These are phyloP conservation scores for Aspergillus biplanus DNA, from an alignment of 495 filamentous ascomycete genomes.

Conservation along the genomic window DNA sequence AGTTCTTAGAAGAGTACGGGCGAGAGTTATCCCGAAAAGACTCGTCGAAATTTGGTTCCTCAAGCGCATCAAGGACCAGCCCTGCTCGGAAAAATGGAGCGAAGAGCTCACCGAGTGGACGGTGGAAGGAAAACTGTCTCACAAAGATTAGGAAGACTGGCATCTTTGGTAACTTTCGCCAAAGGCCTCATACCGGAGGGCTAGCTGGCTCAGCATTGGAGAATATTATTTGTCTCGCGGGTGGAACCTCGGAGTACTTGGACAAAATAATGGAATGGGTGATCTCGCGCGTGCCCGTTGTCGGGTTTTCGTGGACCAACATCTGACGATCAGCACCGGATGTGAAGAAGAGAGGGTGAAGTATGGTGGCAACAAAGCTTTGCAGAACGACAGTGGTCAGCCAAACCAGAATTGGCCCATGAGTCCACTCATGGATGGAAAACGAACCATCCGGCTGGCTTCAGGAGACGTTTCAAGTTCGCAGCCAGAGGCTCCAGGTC, in stretches of 20 bases:
- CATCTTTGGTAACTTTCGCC: neutral
- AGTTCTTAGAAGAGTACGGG: neutral
- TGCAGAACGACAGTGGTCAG: neutral
- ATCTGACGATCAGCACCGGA: constrained; percentile 20
- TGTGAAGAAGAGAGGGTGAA: constrained; percentile 24
- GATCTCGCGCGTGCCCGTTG: constrained; percentile 13
- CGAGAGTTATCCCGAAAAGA: neutral
- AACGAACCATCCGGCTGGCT: neutral
- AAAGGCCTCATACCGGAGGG: neutral
- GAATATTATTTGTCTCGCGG: neutral
- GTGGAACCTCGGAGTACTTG: neutral
- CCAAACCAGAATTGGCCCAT: neutral
- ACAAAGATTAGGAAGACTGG: neutral
- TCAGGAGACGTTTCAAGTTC: constrained; percentile 7
- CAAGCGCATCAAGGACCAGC: constrained; percentile 6
- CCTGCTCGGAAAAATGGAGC: constrained; percentile 8
- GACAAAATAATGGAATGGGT: neutral
- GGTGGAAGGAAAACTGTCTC: constrained; percentile 8
- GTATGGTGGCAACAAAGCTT: constrained; percentile 21
- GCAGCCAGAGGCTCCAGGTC: constrained; percentile 18
- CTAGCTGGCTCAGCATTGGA: neutral
- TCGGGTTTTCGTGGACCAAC: constrained; percentile 14
- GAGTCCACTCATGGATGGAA: neutral
- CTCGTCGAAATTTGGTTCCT: constrained; percentile 10
- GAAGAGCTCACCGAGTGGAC: constrained; percentile 10